These are phyloP conservation scores for Dujonia santamariae DNA, from an alignment of 1,139 yeast genomes.

Conservation along the genomic window DNA sequence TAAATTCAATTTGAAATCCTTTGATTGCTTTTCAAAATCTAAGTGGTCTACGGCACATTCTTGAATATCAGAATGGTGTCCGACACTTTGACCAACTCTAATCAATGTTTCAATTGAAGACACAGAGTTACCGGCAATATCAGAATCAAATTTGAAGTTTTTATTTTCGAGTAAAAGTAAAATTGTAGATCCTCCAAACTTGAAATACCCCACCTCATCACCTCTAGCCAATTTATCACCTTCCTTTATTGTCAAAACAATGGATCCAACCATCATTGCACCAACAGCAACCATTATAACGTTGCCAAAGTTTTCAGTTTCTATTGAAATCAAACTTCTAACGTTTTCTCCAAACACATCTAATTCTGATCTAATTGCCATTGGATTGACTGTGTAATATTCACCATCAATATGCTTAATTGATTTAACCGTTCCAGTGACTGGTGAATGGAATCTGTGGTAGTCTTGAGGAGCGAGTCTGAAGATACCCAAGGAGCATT, in stretches of 20 bases:
- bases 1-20: conserved; percentile 48
- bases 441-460: conserved; percentile 90
- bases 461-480: conserved; percentile 96
- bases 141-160: conserved; percentile 61
- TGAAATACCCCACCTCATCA: conserved; percentile 90
- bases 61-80: conserved; percentile 55
- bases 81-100: conserved; percentile 88
- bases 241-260: conserved; percentile 62
- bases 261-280: conserved; percentile 99
- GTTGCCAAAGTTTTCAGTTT: conserved; percentile 69
- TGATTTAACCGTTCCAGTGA: conserved; percentile 65
- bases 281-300: conserved; percentile 84
- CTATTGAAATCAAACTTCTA: conserved; percentile 72
- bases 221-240: conserved; percentile 62
- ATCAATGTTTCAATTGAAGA: conserved; percentile 78
- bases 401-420: conserved; percentile 78
- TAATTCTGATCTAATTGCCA: conserved; percentile 85
- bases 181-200: conserved; percentile 93
- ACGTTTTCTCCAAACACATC: conserved; percentile 95
- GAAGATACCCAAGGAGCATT: conserved; percentile 72
- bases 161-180: conserved; percentile 48
- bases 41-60: conserved; percentile 50
- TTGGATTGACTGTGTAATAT: conserved; percentile 94
- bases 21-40: conserved; percentile 46
- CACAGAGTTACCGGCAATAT: conserved; percentile 64